These are phyloP conservation scores for Amoebophrya sp. DNA, from an alignment of 169 alveolate species.

Conservation along the genomic window DNA sequence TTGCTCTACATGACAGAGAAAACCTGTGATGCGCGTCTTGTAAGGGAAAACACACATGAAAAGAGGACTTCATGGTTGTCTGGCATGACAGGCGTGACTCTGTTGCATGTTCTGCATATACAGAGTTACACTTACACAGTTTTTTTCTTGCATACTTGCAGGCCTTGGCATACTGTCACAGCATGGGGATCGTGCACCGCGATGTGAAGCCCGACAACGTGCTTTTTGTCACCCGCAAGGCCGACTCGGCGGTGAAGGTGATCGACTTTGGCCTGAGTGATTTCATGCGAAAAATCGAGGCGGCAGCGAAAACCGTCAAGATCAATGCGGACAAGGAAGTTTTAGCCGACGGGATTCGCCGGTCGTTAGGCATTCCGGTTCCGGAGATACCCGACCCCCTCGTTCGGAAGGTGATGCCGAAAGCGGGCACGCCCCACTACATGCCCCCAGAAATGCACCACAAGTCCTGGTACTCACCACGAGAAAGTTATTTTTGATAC, in stretches of 20 bases:
- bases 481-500: no score
- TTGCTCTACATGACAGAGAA: no score
- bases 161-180: constrained; percentile 66
- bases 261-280: constrained; percentile 65
- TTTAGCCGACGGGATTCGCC: not conserved
- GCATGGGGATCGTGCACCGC: constrained; percentile 66
- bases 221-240: constrained; percentile 50
- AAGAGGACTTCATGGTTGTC: no score
- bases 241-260: constrained; percentile 50
- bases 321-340: not conserved
- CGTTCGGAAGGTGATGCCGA: constrained; percentile 30
- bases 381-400: not conserved
- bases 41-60: no score
- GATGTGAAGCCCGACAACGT: constrained; percentile 78
- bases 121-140: no score
- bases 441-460: constrained; percentile 68
- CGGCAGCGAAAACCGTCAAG: constrained; percentile 16
- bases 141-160: constrained; percentile 46
- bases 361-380: not conserved
- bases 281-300: constrained; percentile 34
- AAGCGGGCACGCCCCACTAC: constrained; percentile 65
- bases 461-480: not conserved
- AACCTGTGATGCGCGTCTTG: no score
- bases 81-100: no score
- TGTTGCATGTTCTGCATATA: no score